Conservation (phyloP, 208 protist species). For the Herpetomonas muscarum region DNA sequence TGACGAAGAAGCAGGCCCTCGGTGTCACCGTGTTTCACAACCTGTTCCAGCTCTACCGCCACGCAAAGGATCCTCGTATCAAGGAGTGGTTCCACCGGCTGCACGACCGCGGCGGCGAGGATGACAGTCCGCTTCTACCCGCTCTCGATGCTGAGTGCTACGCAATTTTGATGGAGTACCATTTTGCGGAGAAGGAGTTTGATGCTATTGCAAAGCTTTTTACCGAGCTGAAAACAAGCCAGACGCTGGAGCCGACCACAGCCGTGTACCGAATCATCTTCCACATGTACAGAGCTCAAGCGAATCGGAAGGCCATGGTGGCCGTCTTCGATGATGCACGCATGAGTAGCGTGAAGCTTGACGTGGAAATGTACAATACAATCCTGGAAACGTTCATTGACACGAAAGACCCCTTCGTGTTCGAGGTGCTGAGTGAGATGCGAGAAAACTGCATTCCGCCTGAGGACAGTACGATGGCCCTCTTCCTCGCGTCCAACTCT, state of each 20-base stretch:
- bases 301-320: conserved; percentile 30
- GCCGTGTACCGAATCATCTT: conserved; percentile 66
- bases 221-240: conserved; percentile 43
- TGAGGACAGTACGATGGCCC: conserved; percentile 58
- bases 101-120: background rate
- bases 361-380: conserved; percentile 72
- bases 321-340: conserved; percentile 74
- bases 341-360: conserved; percentile 49
- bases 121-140: conserved; percentile 4
- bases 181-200: conserved; percentile 31
- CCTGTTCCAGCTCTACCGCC: conserved; percentile 49
- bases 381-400: conserved; percentile 62
- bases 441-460: conserved; percentile 47
- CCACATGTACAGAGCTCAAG: conserved; percentile 32
- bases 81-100: conserved; percentile 52
- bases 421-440: conserved; percentile 83
- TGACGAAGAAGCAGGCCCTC: conserved; percentile 9
- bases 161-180: conserved; percentile 58
- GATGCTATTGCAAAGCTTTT: conserved; percentile 58
- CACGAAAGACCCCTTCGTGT: conserved; percentile 42
- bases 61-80: conserved; percentile 35
- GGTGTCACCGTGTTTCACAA: conserved; percentile 41
- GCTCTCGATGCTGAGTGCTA: conserved; percentile 59
- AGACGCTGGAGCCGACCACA: conserved; percentile 45
- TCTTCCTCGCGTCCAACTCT: conserved; percentile 54